Base-by-base conservation (phyloP, 1,284 basidiomycete genomes). In the Tilletiopsis washingtonensis region DNA sequence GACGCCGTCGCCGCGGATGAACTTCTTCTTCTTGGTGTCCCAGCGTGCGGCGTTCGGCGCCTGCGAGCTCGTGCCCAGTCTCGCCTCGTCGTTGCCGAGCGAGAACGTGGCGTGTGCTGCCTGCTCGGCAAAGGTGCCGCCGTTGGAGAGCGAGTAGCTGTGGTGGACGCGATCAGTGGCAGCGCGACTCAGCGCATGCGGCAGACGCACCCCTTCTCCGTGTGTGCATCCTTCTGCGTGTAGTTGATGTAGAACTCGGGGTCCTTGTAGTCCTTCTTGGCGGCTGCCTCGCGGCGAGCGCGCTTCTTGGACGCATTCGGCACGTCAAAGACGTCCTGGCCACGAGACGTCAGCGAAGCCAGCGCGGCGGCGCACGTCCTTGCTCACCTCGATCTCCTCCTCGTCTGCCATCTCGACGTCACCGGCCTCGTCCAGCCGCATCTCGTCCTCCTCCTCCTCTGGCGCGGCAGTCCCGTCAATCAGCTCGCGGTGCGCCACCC, bases 1-100 rank as follows among this genome's bases (percentile, higher is more conserved):
- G 26, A 78, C 79, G 9, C 87, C 86, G 37, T 84, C 83, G 5
- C 88, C 90, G 62, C 85, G 82, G 37, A 94, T 78, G 62, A 97
- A 97, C 67, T 87, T 90, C 74, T 96, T 96, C 76, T 90, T 93
- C 77, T 93, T 96, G 64, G 87, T 85, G 75, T 97, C 91, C 94
- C 94, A 99, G 26, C 77, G 82, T 51, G 81, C 79, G 12, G 81
- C 78, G 25, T 80, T 79, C 45, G 69, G 50, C 19, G 76, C 15
- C 75, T 75, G 37, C 1, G 53, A 44, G 26, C 64, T 58, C 7
- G 60, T 57, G 26, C 66, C 69, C 3, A 69, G 50, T 1, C 58
- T 57, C 2, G 79, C 82, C 56, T 91, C 87, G 62, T 97, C 93
- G 50, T 74, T 70, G 2, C 82, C 79, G 14, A 99, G 78, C 70